phyloP scores from a whole-genome alignment of 2,329 filamentous ascomycete species.

The Metarhizium humberi region DNA sequence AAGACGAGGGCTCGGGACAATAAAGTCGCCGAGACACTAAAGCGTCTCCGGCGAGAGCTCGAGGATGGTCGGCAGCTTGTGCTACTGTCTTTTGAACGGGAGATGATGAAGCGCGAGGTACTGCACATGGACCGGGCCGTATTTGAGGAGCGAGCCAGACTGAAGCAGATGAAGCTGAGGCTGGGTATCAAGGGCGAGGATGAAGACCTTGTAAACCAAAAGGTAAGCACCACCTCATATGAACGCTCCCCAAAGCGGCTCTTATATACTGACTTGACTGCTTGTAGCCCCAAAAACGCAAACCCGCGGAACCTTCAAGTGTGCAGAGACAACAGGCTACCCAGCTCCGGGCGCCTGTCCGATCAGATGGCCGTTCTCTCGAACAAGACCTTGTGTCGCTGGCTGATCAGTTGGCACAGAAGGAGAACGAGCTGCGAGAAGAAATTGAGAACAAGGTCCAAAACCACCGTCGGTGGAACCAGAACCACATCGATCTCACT shows the following conservation, averaged over 20 bases:
- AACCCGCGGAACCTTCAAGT: conserved; percentile 48
- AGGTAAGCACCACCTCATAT: conserved; percentile 49
- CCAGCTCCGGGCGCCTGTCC: conserved; percentile 60
- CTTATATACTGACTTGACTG: conserved; percentile 23
- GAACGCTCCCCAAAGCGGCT: not conserved
- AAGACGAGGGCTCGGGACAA: conserved; percentile 92
- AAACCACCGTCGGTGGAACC: conserved; percentile 88
- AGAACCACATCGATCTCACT: conserved; percentile 81
- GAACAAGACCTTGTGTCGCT: conserved; percentile 74
- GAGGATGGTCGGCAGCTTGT: conserved; percentile 82
- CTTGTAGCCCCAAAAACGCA: conserved; percentile 59
- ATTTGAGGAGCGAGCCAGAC: conserved; percentile 70
- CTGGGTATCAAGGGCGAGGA: conserved; percentile 87
- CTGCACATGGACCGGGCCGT: conserved; percentile 66
- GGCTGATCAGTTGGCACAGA: conserved; percentile 69
- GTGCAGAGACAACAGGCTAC: conserved; percentile 52
- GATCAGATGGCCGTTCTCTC: conserved; percentile 59
- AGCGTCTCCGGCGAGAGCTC: conserved; percentile 80
- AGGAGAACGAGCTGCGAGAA: conserved; percentile 67
- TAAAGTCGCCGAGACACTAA: conserved; percentile 89
- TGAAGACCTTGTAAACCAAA: conserved; percentile 89
- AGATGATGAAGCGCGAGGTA: conserved; percentile 68
- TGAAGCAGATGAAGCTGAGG: conserved; percentile 83
- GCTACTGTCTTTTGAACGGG: conserved; percentile 67
- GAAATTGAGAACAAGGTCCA: conserved; percentile 82